Evolutionary conservation across 2,329 filamentous ascomycete genomes (phyloP).

Genomic region (Cadophora malorum): DNA sequence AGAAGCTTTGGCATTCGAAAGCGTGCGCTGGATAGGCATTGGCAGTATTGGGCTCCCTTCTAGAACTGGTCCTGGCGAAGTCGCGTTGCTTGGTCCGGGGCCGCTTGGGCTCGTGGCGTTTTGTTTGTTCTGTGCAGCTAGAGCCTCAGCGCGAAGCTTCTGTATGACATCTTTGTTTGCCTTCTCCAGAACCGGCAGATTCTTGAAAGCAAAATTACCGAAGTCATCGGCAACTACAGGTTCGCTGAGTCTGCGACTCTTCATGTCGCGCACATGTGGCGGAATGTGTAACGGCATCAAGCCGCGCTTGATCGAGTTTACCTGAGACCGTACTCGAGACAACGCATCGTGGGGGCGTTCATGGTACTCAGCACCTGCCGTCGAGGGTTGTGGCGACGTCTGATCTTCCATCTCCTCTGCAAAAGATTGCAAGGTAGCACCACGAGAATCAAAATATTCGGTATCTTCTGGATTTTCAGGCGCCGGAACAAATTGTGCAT

Average conservation of each 20-base stretch:
- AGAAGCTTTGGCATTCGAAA: conserved; percentile 80
- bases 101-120: conserved; percentile 35
- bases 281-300: conserved; percentile 96
- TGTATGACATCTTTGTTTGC: conserved; percentile 99
- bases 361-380: conserved; percentile 76
- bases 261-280: conserved; percentile 90
- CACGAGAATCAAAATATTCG: conserved; percentile 93
- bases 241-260: conserved; percentile 88
- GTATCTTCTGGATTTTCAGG: conserved; percentile 96
- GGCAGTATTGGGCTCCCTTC: conserved; percentile 87
- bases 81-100: conserved; percentile 33
- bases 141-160: conserved; percentile 88
- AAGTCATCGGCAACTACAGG: conserved; percentile 91
- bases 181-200: conserved; percentile 93
- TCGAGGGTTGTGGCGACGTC: conserved; percentile 71
- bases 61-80: conserved; percentile 71
- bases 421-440: conserved; percentile 91
- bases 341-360: conserved; percentile 95
- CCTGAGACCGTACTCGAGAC: conserved; percentile 85
- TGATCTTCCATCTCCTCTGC: conserved; percentile 95
- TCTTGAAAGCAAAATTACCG: conserved; percentile 96
- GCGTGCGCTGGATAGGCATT: conserved; percentile 78
- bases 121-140: conserved; percentile 68
- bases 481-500: conserved; percentile 92
- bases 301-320: conserved; percentile 86